Percentiles rank a stretch among this genome's conserved stretches.
phyloP scores from a whole-genome alignment of 768 basidiomycete species.

The Suillus luteus region DNA sequence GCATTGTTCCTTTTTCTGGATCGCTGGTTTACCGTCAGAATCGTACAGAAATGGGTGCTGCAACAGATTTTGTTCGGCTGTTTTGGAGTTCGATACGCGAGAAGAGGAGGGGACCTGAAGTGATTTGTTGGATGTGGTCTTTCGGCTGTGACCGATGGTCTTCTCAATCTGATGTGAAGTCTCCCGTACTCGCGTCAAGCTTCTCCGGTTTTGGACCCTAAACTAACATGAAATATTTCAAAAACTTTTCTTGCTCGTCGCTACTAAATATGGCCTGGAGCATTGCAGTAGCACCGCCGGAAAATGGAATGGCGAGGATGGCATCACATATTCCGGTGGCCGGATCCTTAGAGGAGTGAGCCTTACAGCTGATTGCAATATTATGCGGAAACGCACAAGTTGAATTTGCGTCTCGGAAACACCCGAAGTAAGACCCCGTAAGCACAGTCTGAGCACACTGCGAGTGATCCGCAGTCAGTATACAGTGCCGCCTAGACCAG shows the following conservation, averaged over 20 bases:
- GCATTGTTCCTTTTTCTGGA: neutral
- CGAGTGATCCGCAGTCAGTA: too few species aligned
- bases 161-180: neutral
- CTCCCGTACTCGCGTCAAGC: neutral
- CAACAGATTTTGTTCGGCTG: too few species aligned
- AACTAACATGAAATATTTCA: neutral
- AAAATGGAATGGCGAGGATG: neutral
- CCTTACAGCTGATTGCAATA: neutral
- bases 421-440: neutral
- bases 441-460: neutral
- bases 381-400: neutral
- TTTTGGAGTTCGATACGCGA: too few species aligned
- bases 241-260: too few species aligned
- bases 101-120: neutral
- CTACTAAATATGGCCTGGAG: neutral
- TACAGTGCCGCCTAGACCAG: too few species aligned
- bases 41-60: too few species aligned
- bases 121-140: too few species aligned
- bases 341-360: constrained; percentile 1
- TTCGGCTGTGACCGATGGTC: neutral
- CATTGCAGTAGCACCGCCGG: neutral
- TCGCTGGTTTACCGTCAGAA: neutral
- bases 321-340: neutral
- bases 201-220: neutral
- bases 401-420: neutral